phyloP scores from a whole-genome alignment of 202 grass and related monocot genomes.

The Setaria italica region DNA sequence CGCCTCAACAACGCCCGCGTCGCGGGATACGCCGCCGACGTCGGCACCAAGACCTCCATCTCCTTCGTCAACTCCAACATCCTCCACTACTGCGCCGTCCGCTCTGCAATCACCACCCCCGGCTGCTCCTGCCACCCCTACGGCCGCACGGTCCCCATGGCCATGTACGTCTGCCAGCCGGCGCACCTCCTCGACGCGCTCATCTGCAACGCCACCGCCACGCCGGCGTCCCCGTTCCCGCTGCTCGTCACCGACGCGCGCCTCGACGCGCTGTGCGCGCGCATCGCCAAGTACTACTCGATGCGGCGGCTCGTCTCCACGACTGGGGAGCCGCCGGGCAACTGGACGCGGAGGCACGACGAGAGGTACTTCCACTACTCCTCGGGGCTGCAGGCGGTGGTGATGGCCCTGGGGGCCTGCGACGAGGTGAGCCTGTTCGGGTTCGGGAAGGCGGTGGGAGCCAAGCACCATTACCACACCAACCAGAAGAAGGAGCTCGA shows the following conservation, averaged over 20 bases:
- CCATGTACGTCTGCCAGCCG: conserved; percentile 78
- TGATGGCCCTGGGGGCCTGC: conserved; percentile 68
- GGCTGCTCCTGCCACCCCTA: conserved; percentile 77
- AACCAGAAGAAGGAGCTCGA: conserved; percentile 79
- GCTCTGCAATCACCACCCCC: conserved; percentile 30
- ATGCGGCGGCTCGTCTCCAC: conserved; percentile 50
- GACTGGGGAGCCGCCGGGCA: conserved; percentile 29
- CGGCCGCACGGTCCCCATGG: conserved; percentile 57
- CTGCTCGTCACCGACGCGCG: conserved; percentile 66
- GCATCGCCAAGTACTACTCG: conserved; percentile 76
- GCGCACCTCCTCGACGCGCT: conserved; percentile 70
- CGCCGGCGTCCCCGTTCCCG: conserved; percentile 39
- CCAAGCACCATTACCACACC: conserved; percentile 83
- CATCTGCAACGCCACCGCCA: conserved; percentile 66
- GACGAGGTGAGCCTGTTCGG: conserved; percentile 67
- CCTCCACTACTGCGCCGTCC: conserved; percentile 67
- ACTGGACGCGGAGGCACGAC: conserved; percentile 62
- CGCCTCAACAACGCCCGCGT: conserved; percentile 85
- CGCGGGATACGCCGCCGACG: conserved; percentile 54
- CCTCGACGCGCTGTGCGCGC: conserved; percentile 59
- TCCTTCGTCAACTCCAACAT: conserved; percentile 88
- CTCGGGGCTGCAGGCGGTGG: conserved; percentile 76
- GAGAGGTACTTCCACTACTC: conserved; percentile 88
- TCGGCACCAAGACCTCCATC: conserved; percentile 63
- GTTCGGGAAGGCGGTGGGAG: conserved; percentile 67